Base-by-base conservation (phyloP, 2,329 filamentous ascomycete genomes). In the Trichoderma atrobrunneum region DNA sequence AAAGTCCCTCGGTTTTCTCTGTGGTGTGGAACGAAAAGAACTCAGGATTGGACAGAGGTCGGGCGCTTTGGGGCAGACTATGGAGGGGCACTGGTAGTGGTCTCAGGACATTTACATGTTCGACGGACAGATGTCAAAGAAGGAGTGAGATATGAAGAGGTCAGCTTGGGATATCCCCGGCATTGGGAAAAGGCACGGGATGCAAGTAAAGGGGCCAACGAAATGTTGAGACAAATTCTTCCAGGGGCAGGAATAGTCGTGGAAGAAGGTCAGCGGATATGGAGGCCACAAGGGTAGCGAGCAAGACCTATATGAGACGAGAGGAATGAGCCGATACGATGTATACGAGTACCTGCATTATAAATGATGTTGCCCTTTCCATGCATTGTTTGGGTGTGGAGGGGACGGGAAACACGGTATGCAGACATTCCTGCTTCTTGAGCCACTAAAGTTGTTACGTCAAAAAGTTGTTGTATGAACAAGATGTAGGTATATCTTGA, bases 1-100 rank as follows among this genome's bases (percentile, higher is more conserved):
- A 69, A 51, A n/a, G 59, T 69, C 10, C 66, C 66, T n/a, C 66
- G 66, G n/a, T 69, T 69, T 16, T 61, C 66, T 34, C 36, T 69
- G 28, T 69, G 66, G 66, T 69, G 66, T 26, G 66, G 66, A 26
- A 69, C 66, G 5, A 69, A 69, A 30, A 61, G 66, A 39, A 69
- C 66, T 5, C 56, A 24, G 11, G 56, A 69, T 26, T 69, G 66
- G 66, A 21, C 26, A 24, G n/a, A 60, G 21, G 14, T n/a, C 30
- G 66, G 66, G 7, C 56, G 57, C 51, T 69, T 69, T 14, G 66
- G 66, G 7, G 66, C 34, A 26, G 28, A 32, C 11, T 69, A 69
- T 32, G 56, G 66, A 26, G 66, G 66, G 12, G 66, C 66, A 24
- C n/a, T 48, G 14, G 66, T 61, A 6, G 66, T 69, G 11, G 66